A percentile compares a stretch with the other conserved stretches of the same genome.
Evolutionary conservation across 805 yeast species (phyloP).

Genomic region (Lipomyces spencermartinsiae): DNA sequence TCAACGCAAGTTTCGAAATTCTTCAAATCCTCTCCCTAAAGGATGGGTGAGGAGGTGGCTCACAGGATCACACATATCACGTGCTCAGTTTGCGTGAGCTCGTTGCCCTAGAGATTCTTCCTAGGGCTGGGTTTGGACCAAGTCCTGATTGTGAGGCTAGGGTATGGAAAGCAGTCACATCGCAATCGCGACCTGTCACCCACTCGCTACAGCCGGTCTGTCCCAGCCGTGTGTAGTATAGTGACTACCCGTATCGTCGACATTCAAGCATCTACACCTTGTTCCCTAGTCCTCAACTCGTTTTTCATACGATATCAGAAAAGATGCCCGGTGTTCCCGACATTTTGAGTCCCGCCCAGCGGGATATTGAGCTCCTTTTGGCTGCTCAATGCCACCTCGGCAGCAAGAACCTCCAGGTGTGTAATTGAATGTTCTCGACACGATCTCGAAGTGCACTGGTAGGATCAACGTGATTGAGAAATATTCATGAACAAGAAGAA

Average conservation of each 20-base stretch:
- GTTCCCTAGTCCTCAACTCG: background rate
- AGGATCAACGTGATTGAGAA: background rate
- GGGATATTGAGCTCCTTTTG: conserved; percentile 77
- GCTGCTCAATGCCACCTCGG: conserved; percentile 99
- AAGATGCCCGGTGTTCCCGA: conserved; percentile 78
- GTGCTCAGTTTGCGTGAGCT: no score
- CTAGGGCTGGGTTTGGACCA: background rate
- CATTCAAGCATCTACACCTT: background rate
- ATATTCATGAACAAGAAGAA: background rate
- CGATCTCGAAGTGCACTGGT: background rate
- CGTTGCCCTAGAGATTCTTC: background rate
- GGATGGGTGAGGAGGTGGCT: no score
- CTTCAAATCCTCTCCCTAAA: no score
- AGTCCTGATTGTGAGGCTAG: background rate
- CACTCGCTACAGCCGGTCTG: no score
- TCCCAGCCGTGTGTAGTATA: background rate
- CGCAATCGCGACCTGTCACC: background rate
- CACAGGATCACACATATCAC: background rate
- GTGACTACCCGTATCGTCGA: background rate
- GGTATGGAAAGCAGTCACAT: background rate
- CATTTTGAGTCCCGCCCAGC: conserved; percentile 62
- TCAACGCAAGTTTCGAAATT: no score
- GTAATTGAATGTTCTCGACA: conserved; percentile 7
- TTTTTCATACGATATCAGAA: conserved; percentile 45
- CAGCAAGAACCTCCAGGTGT: conserved; percentile 97